Evolutionary conservation across 768 basidiomycete species (phyloP).

Genomic region (Podaxis sp.): DNA sequence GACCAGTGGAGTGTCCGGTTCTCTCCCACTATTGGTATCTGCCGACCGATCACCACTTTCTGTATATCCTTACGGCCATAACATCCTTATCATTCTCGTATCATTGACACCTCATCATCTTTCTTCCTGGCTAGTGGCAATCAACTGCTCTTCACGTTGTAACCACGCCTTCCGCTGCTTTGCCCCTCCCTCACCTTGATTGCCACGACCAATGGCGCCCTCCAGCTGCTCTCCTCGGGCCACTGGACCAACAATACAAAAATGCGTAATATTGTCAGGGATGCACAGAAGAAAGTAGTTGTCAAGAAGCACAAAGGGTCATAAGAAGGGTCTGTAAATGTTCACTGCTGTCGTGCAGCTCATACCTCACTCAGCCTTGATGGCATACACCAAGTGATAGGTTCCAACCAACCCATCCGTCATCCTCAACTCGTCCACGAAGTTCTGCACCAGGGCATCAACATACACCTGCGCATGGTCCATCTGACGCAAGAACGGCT

Average conservation of each 20-base stretch:
- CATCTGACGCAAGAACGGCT: constrained; percentile 39
- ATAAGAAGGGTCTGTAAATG: neutral
- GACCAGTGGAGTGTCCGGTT: neutral
- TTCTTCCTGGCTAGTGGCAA: neutral
- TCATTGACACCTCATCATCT: constrained; percentile 1
- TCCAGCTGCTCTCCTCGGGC: neutral
- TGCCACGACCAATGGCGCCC: neutral
- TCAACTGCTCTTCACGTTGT: constrained; percentile 9
- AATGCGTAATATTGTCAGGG: neutral
- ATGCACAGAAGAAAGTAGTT: neutral
- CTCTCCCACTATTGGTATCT: neutral
- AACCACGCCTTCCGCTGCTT: neutral
- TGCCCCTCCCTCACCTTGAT: neutral
- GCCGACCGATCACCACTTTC: neutral
- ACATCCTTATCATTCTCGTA: neutral
- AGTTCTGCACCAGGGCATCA: constrained; percentile 34
- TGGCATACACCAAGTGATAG: constrained; percentile 48
- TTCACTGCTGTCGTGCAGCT: neutral
- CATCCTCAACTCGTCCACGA: constrained; percentile 40
- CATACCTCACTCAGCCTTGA: constrained; percentile 10
- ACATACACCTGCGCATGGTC: constrained; percentile 33
- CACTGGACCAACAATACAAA: neutral
- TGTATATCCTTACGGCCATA: neutral
- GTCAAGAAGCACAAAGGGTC: neutral
- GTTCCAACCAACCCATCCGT: constrained; percentile 44